These are phyloP conservation scores for Hypoxylon sp. DNA, from an alignment of 2,329 filamentous ascomycete genomes.

Conservation along the genomic window DNA sequence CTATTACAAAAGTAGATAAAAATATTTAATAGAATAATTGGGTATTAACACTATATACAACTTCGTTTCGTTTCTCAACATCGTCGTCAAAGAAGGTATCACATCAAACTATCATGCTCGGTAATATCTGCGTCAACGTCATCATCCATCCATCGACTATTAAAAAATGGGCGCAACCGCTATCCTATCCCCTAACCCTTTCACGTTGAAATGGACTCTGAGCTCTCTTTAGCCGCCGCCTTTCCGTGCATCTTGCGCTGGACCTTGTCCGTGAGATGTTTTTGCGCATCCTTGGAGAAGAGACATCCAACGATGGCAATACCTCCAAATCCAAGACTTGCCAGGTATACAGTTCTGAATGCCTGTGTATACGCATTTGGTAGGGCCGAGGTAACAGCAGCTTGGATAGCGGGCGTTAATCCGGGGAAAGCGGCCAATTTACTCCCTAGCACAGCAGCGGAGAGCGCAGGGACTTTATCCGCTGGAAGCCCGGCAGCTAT, in stretches of 20 bases:
- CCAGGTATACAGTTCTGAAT: conserved; percentile 53
- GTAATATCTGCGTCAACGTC: neutral
- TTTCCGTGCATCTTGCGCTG: conserved; percentile 47
- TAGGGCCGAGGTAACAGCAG: conserved; percentile 45
- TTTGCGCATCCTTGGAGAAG: conserved; percentile 48
- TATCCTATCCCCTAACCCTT: too few relatives aligned
- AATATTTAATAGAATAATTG: too few relatives aligned
- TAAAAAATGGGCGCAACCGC: too few relatives aligned
- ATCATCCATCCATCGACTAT: neutral
- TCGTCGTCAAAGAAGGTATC: too few relatives aligned
- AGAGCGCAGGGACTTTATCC: conserved; percentile 46
- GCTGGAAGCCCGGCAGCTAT: conserved; percentile 49
- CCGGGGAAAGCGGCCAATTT: conserved; percentile 45
- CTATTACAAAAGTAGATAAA: too few relatives aligned
- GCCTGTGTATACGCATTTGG: conserved; percentile 50
- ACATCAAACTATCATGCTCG: too few relatives aligned
- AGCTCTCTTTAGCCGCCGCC: conserved; percentile 18
- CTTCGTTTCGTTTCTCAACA: too few relatives aligned
- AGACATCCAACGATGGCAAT: conserved; percentile 50
- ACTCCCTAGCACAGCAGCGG: conserved; percentile 45
- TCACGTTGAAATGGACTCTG: conserved; percentile 10
- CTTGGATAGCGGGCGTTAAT: conserved; percentile 45
- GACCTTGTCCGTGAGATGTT: conserved; percentile 47
- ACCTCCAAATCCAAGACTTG: conserved; percentile 50
- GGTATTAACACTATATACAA: too few relatives aligned